Conservation (phyloP, 768 basidiomycete genomes). For the Mycena alexandri region DNA sequence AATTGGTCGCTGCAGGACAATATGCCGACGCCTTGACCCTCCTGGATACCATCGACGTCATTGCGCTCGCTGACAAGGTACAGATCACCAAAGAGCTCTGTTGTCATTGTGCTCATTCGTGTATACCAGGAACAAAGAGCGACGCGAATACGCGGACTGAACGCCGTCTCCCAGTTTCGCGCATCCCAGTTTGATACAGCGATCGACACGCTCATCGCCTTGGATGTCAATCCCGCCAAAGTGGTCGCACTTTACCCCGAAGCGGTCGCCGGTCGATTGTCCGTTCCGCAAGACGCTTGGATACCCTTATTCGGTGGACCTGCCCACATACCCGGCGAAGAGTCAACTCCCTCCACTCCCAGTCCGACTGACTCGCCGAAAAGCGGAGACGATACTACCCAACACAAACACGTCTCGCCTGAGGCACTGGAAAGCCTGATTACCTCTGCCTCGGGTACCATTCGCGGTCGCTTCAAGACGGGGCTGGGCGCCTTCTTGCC, state of each 20-base stretch:
- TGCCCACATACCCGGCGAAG: conserved; percentile 44
- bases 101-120: conserved; percentile 24
- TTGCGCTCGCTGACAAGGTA: conserved; percentile 75
- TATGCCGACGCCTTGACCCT: conserved; percentile 88
- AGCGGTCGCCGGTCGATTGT: conserved; percentile 81
- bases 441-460: conserved; percentile 53
- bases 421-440: conserved; percentile 51
- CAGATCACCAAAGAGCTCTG: not conserved
- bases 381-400: conserved; percentile 40
- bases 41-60: conserved; percentile 75
- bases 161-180: conserved; percentile 85
- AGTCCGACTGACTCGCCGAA: conserved; percentile 44
- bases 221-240: conserved; percentile 94
- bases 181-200: conserved; percentile 78
- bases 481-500: conserved; percentile 67
- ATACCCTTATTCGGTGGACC: conserved; percentile 89
- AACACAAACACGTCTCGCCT: conserved; percentile 43
- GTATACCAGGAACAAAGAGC: conserved; percentile 63
- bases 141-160: conserved; percentile 74
- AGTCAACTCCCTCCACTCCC: conserved; percentile 41
- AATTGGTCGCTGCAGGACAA: conserved; percentile 74
- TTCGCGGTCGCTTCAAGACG: conserved; percentile 63
- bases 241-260: conserved; percentile 92
- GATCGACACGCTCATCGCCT: conserved; percentile 87
- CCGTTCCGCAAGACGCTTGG: conserved; percentile 78